A percentile compares a stretch with the other conserved stretches of the same genome.
Conservation (phyloP, 2,329 filamentous ascomycete genomes). For the Aureobasidium uvarum region DNA sequence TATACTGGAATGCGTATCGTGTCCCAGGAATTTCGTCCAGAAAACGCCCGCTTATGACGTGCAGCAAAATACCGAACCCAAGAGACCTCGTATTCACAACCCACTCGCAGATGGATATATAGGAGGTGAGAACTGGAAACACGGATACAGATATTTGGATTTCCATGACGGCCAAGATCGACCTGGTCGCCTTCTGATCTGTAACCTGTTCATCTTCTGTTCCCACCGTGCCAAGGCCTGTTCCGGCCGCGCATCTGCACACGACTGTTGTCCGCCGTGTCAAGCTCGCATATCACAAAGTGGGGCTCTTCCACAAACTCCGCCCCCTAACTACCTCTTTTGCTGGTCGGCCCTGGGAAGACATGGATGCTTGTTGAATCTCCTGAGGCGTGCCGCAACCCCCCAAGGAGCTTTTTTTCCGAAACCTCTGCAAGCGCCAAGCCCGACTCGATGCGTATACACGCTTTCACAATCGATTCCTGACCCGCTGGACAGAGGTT, state of each 20-base stretch:
- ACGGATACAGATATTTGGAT: background rate
- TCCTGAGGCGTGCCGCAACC: background rate
- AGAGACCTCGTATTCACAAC: background rate
- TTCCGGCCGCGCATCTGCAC: conserved; percentile 12
- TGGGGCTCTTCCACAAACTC: background rate
- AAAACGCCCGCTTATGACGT: conserved; percentile 7
- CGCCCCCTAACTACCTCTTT: background rate
- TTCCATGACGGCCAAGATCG: background rate
- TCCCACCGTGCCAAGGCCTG: conserved; percentile 12
- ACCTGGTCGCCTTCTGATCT: conserved; percentile 1
- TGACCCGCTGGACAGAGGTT: background rate
- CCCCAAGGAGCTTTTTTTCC: no score
- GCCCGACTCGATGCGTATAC: background rate
- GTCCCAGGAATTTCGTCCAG: background rate
- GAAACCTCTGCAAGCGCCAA: background rate
- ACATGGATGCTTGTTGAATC: background rate
- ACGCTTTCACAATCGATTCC: background rate
- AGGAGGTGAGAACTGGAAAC: background rate
- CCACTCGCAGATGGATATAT: background rate
- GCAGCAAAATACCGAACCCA: background rate
- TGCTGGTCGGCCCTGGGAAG: background rate
- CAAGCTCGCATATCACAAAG: conserved; percentile 10
- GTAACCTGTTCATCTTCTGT: conserved; percentile 1
- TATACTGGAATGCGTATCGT: background rate
- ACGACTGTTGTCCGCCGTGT: conserved; percentile 15